Evolutionary conservation across 2,329 filamentous ascomycete species (phyloP), one percentile per base, ranked within the genome.

Genomic region (Claviceps sp.): DNA sequence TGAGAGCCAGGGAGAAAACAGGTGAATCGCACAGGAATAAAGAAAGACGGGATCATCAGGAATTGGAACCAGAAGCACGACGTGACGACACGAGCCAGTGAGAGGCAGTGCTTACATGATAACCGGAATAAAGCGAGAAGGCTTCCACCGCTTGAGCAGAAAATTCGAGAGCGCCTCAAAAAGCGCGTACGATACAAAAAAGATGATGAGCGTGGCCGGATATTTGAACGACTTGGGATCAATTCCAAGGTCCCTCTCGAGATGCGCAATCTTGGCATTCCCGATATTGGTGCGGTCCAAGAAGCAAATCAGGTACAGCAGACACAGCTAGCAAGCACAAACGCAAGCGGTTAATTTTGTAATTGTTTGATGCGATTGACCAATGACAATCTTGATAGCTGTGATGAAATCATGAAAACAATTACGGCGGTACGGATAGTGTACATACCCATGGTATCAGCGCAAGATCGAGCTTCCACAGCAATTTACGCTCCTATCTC

Each of bases 171-270:
- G 60, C 0, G 82, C 81, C 64, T 93, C 88, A 56, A 88, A 89
- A 37, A 89, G 67, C 2, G 86, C 77, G 64, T 95, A 95, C 0
- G 85, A 89, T 48, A 94, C 75, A 70, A 94, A 95, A 71, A 95
- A 95, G 59, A 95, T 84, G 37, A 85, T 87, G 7, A 95, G 73
- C 0, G 82, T 78, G 26, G 78, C 73, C 65, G 90, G 90, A 70
- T 89, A 95, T 61, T 85, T 73, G 6, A 72, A 67, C 2, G 76
- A 73, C 0, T 74, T 75, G 73, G 76, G 57, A 16, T 93, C 69
- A 53, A 85, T 81, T 11, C 72, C 58, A 30, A 67, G 57, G 13
- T 59, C 57, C 4, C 46, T 56, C 18, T 54, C 48, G 11, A 81
- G 66, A 48, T 72, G 69, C 26, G 76, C 77, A 54, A 83, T 77